These are phyloP conservation scores for Candida sphagnicola DNA, from an alignment of 805 yeast species.

Conservation along the genomic window DNA sequence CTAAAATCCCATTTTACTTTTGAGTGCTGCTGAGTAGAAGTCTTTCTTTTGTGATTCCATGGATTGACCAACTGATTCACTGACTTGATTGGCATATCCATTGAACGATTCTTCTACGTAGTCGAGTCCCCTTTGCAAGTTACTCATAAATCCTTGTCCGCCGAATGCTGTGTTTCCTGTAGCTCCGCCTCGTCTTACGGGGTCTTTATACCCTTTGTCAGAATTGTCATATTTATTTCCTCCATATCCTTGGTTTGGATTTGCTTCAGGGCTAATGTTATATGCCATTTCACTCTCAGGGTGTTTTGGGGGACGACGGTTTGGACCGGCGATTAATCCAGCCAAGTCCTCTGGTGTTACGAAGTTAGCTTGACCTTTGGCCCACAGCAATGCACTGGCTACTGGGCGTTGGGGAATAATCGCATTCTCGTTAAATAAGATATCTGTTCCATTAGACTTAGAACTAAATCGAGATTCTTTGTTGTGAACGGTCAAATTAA, in stretches of 20 bases:
- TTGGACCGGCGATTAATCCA: slow-evolving; percentile 66
- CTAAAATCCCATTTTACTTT: slow-evolving; percentile 53
- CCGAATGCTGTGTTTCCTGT: slow-evolving; percentile 36
- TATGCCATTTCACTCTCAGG: slow-evolving; percentile 55
- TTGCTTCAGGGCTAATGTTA: slow-evolving; percentile 43
- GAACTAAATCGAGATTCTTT: slow-evolving; percentile 11
- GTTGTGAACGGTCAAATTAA: slow-evolving; percentile 20
- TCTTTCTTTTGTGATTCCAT: slow-evolving; percentile 48
- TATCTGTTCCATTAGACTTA: slow-evolving; percentile 36
- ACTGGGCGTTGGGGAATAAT: slow-evolving; percentile 76
- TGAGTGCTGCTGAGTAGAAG: slow-evolving; percentile 48
- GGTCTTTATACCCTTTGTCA: slow-evolving; percentile 40
- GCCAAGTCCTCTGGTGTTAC: slow-evolving; percentile 64
- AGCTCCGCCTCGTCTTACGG: slow-evolving; percentile 37
- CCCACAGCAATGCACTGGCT: slow-evolving; percentile 79
- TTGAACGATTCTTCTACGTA: slow-evolving; percentile 50
- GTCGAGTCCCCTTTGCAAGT: slow-evolving; percentile 51
- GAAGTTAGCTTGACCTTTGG: slow-evolving; percentile 63
- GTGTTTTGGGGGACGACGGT: slow-evolving; percentile 57
- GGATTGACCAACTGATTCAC: slow-evolving; percentile 51
- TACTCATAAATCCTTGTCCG: slow-evolving; percentile 39
- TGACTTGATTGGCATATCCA: slow-evolving; percentile 53
- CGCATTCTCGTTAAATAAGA: slow-evolving; percentile 65
- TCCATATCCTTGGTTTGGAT: slow-evolving; percentile 32
- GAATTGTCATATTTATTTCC: slow-evolving; percentile 11